Conservation (phyloP, 208 protist species). For the Crithidia brevicula region DNA sequence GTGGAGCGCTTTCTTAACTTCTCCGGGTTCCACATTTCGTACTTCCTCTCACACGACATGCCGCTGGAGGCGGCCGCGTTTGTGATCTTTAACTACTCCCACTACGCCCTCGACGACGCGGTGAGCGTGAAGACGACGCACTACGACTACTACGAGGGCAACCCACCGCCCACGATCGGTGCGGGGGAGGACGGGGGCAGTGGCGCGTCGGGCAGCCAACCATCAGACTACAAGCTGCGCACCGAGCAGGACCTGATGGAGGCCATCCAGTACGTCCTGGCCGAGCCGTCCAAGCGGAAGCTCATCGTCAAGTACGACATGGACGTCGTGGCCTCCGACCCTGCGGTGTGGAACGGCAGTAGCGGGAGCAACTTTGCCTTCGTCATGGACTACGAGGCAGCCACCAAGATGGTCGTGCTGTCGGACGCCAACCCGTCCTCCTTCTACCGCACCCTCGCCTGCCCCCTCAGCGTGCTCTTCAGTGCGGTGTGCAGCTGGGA, state of each 20-base stretch:
- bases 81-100: slow-evolving; percentile 82
- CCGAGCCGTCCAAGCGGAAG: slow-evolving; percentile 41
- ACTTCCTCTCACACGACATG: slow-evolving; percentile 85
- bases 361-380: slow-evolving; percentile 80
- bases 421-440: slow-evolving; percentile 61
- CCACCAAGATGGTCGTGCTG: slow-evolving; percentile 64
- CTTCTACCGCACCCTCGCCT: slow-evolving; percentile 80
- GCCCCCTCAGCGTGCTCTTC: slow-evolving; percentile 70
- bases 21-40: slow-evolving; percentile 89
- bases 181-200: slow-evolving; percentile 16
- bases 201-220: slow-evolving; percentile 1
- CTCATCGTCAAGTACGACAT: slow-evolving; percentile 83
- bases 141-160: slow-evolving; percentile 65
- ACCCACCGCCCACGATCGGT: slow-evolving; percentile 24
- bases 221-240: slow-evolving; percentile 37
- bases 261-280: slow-evolving; percentile 59
- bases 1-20: slow-evolving; percentile 87
- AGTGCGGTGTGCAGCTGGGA: slow-evolving; percentile 61
- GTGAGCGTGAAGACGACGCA: slow-evolving; percentile 61
- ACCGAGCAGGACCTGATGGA: slow-evolving; percentile 55
- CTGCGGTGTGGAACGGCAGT: slow-evolving; percentile 82
- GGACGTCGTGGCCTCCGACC: slow-evolving; percentile 51
- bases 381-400: slow-evolving; percentile 74
- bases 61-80: slow-evolving; percentile 68
- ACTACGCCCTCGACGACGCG: slow-evolving; percentile 74